These are phyloP conservation scores for Neolentinus lepideus DNA, from an alignment of 1,284 basidiomycete genomes.

Conservation along the genomic window DNA sequence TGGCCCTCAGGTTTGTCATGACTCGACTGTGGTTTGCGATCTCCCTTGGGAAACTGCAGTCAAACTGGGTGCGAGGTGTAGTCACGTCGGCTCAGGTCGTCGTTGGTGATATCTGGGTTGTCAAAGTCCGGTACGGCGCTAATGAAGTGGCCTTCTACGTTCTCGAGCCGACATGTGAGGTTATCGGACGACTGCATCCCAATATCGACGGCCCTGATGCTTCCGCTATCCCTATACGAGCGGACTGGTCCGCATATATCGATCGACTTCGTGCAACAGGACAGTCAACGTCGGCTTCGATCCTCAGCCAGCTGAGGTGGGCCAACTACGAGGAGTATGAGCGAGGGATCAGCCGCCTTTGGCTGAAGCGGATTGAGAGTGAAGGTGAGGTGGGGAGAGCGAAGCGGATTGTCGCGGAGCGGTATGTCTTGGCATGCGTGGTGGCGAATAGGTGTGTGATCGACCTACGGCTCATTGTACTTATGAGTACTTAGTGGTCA, in stretches of 20 bases:
- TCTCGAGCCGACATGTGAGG: slow-evolving; percentile 63
- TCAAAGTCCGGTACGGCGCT: slow-evolving; percentile 24
- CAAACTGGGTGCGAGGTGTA: slow-evolving; percentile 25
- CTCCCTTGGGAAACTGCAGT: slow-evolving; percentile 35
- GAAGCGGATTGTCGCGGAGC: slow-evolving; percentile 44
- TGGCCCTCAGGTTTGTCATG: slow-evolving; percentile 58
- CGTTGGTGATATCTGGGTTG: slow-evolving; percentile 52
- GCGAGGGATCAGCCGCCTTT: slow-evolving; percentile 57
- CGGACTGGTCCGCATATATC: slow-evolving; percentile 61
- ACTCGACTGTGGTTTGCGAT: slow-evolving; percentile 56
- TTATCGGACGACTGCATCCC: slow-evolving; percentile 36
- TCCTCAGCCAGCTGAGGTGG: slow-evolving; percentile 43
- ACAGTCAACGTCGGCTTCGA: slow-evolving; percentile 6
- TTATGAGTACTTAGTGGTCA: background rate
- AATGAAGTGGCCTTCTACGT: slow-evolving; percentile 37
- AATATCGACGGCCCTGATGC: background rate
- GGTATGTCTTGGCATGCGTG: slow-evolving; percentile 60
- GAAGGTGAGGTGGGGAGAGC: slow-evolving; percentile 35
- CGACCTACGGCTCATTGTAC: background rate
- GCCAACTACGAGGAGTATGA: slow-evolving; percentile 62
- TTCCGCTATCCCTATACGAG: slow-evolving; percentile 29
- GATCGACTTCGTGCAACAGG: background rate
- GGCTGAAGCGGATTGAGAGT: slow-evolving; percentile 38
- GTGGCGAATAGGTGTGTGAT: slow-evolving; percentile 52
- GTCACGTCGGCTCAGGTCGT: slow-evolving; percentile 43